A percentile compares a stretch with the other conserved stretches of the same genome.
Conservation (phyloP, 768 basidiomycete species). For the Termitomyces sp. region DNA sequence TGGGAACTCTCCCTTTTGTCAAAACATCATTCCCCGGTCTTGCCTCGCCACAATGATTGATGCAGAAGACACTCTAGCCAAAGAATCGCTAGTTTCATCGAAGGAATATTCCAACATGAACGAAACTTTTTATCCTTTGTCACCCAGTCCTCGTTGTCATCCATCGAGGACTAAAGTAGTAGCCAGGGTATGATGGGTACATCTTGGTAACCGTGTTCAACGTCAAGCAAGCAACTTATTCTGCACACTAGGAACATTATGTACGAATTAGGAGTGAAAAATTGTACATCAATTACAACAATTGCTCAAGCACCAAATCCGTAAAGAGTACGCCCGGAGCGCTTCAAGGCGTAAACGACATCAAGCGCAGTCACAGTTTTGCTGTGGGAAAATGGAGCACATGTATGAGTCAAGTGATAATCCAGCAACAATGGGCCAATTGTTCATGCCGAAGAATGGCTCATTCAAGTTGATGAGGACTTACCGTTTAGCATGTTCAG, state of each 20-base stretch:
- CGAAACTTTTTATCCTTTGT: constrained; percentile 7
- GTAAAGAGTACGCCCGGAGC: constrained; percentile 73
- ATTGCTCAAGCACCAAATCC: constrained; percentile 66
- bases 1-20: neutral
- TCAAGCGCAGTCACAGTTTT: constrained; percentile 88
- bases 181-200: neutral
- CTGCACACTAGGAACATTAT: neutral
- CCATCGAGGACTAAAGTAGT: neutral
- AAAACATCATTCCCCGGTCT: constrained; percentile 22
- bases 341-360: constrained; percentile 72
- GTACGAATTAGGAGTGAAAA: neutral
- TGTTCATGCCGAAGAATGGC: neutral
- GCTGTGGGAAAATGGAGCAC: constrained; percentile 24
- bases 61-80: neutral
- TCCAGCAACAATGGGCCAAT: neutral
- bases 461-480: constrained; percentile 7
- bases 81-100: neutral
- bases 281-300: neutral
- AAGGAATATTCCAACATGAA: neutral
- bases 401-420: constrained; percentile 7
- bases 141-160: constrained; percentile 13
- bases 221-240: neutral
- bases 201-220: neutral
- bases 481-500: constrained; percentile 85
- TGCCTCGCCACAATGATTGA: constrained; percentile 19